Base-by-base conservation (phyloP, 345 rosid species). In the Lepidium aucheri region DNA sequence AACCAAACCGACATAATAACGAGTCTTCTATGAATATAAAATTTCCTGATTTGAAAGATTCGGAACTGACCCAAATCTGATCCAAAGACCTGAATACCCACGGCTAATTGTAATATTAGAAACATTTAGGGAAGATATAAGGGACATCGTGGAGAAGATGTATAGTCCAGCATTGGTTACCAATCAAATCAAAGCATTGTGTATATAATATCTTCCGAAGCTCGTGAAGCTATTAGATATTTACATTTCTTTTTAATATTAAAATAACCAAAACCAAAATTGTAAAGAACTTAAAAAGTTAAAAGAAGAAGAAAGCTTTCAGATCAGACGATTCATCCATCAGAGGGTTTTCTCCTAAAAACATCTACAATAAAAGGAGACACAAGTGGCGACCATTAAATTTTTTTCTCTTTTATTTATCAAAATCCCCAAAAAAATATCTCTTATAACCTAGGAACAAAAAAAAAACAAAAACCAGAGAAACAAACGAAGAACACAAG, bases 201-300 rank as follows among this genome's bases (percentile, higher is more conserved):
- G 8, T 56, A 39, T 30, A 64, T 58, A 65, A 73, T 65, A 73
- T 73, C 56, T 73, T 52, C 17, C 28, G 58, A 53, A 59, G 72
- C 68, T 43, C 57, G 63, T 66, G 77, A 51, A 66, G 55, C 15
- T 20, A 32, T n/a, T 43, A 46, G 73, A 68, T 72, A 64, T 72
- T 72, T 64, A 30, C 69, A 70, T 7, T 36, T 45, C 35, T n/a
- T 68, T 51, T 34, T 51, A 4, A 10, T 20, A 43, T 51, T 33
- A 50, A 65, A 63, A 42, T 20, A 42, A 4, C 42, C 14, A 42
- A 17, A 58, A 44, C 65, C 36, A 50, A 28, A 51, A 51, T 52
- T 65, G 34, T 50, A 13, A 16, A 59, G 50, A 58, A 65, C 53
- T 9, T 16, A 4, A 39, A 38, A 30, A 24, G 3, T 20, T 1